These are phyloP conservation scores for Cercophora samala DNA, from an alignment of 495 filamentous ascomycete genomes.

Conservation along the genomic window DNA sequence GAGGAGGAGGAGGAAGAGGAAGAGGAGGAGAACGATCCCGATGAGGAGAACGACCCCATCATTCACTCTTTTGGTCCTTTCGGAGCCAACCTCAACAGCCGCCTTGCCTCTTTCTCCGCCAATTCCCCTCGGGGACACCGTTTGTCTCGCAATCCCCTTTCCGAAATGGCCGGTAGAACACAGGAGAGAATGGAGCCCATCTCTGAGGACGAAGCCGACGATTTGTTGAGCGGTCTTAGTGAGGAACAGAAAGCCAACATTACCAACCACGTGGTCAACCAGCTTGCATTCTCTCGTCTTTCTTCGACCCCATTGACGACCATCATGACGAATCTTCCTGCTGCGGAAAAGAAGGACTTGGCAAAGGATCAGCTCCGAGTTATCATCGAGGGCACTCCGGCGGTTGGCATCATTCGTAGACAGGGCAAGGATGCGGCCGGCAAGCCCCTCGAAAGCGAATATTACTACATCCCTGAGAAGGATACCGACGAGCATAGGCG, in stretches of 20 bases:
- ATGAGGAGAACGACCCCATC: slow-evolving; percentile 92
- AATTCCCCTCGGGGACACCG: slow-evolving; percentile 46
- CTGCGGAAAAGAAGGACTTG: slow-evolving; percentile 55
- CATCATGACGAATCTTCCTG: slow-evolving; percentile 79
- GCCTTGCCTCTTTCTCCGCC: slow-evolving; percentile 69
- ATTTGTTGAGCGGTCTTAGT: slow-evolving; percentile 25
- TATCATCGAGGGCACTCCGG: slow-evolving; percentile 67
- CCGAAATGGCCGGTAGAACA: slow-evolving; percentile 15
- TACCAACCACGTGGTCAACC: slow-evolving; percentile 83
- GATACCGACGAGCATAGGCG: slow-evolving; percentile 77
- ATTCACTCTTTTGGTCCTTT: slow-evolving; percentile 86
- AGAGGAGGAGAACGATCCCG: slow-evolving; percentile 70
- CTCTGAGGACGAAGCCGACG: slow-evolving; percentile 13
- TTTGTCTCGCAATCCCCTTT: slow-evolving; percentile 10
- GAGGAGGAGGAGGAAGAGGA: slow-evolving; percentile 74
- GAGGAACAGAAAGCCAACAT: slow-evolving; percentile 39
- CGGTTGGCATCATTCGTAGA: slow-evolving; percentile 81
- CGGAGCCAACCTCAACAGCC: slow-evolving; percentile 74
- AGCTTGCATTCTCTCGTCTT: slow-evolving; percentile 91
- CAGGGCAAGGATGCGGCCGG: slow-evolving; percentile 96
- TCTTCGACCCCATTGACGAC: slow-evolving; percentile 89
- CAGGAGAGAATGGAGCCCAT: slow-evolving; percentile 13
- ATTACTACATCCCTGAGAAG: slow-evolving; percentile 92
- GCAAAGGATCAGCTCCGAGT: slow-evolving; percentile 60
- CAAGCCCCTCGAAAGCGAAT: slow-evolving; percentile 90